Evolutionary conservation across 106 monocot genomes (phyloP), one percentile per base, ranked within the genome.

Genomic region (Dactylorhiza incarnata): DNA sequence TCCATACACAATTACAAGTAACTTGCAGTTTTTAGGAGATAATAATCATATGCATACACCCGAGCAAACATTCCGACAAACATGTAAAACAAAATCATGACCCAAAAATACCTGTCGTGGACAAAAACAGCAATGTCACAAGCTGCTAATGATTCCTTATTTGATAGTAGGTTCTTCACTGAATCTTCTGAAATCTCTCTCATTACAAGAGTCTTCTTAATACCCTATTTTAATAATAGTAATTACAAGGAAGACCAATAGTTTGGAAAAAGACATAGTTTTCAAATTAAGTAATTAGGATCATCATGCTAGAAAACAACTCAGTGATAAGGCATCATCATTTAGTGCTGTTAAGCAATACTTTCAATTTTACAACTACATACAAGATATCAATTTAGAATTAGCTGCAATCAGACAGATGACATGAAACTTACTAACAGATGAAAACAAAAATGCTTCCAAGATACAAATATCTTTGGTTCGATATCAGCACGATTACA

Each of bases 61-160:
- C 3, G 3, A 37, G 37, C 37, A 3, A 37, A 37, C 37, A 3
- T 37, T 37, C 1, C 37, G n/a, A 62, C 61, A 62, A 3, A 65
- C 13, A 65, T 26, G 65, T 3, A 26, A 29, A 65, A 58, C 10
- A 29, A 65, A 65, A 29, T 1, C 58, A 59, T 65, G 65, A 3
- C 12, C 16, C n/a, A 46, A 46, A 15, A 44, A 16, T 86, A 95
- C 92, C 93, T 93, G 80, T 97, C 93, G 82, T 93, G 82, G 68
- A 93, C 91, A 80, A 97, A 97, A 48, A 97, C 83, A 44, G 91
- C 91, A 61, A 91, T 76, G 26, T 97, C 96, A 84, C 93, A 97
- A 67, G 86, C 74, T 78, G 96, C 93, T 69, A 97, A 83, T 8
- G 93, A 91, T 50, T 93, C 91, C 76, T 87, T 97, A 78, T 84